Evolutionary conservation across 805 yeast genomes (phyloP), one percentile per base, ranked within the genome.

Genomic region (Schwanniomyces polymorphus): DNA sequence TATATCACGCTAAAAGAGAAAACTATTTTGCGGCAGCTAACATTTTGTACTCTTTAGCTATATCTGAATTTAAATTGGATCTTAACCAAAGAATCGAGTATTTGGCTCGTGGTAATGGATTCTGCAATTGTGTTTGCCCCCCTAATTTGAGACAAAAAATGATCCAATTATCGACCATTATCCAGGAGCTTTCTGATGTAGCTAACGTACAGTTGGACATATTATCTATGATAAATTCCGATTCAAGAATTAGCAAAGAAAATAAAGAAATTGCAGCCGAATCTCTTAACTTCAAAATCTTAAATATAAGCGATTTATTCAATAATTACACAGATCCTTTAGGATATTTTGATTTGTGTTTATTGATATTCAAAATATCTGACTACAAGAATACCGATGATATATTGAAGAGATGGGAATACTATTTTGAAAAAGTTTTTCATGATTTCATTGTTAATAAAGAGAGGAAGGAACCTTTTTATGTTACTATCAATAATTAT

Each of bases 61-160:
- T 83, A 17, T 86, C 95, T 14, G 85, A 82, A 44, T 89, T 90
- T 63, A 78, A 79, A 9, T 73, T 92, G 42, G 70, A 78, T 31
- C 75, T 92, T 48, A 76, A 79, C 33, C 85, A 86, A 57, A 80
- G 99, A 62, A 85, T 92, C 38, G 97, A 91, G 65, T 90, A 80
- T 61, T 73, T 94, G 45, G 88, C 97, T 1, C 79, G 97, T 55
- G 97, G 97, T 1, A 87, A 86, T 64, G 97, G 97, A 2, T 91
- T 89, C 71, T 87, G 96, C 64, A 88, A 89, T 60, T 86, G 96
- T 64, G 83, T 80, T 39, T 82, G 91, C 51, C 86, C 92, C 23
- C 88, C 92, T 27, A 80, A 77, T 48, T 76, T 85, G 59, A 79
- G 92, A 55, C 95, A 88, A 57, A 82, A 84, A 50, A 85, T 90